Evolutionary conservation across 2,329 filamentous ascomycete species (phyloP).

Genomic region (Orbilia ellipsospora): DNA sequence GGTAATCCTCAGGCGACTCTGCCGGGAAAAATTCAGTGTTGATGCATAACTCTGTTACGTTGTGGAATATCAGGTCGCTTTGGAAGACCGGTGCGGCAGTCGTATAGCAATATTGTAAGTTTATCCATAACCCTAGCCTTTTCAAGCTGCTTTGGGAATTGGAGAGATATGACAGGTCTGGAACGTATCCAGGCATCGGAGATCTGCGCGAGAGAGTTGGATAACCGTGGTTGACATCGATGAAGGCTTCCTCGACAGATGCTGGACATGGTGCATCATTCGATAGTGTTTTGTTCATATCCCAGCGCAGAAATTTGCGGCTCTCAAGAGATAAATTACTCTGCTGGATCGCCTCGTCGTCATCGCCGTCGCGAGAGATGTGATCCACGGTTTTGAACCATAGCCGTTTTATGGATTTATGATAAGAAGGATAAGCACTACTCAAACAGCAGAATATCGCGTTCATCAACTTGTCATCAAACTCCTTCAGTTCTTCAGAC

Average conservation of each 20-base stretch:
- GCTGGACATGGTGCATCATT: not conserved
- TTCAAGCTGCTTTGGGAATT: not conserved
- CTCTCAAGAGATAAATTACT: not conserved
- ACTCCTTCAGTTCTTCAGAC: not conserved
- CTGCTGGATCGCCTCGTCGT: not conserved
- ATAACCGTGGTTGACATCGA: constrained; percentile 5
- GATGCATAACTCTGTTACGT: constrained; percentile 5
- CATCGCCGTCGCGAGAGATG: not conserved
- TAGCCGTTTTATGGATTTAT: constrained; percentile 2
- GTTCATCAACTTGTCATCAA: not conserved
- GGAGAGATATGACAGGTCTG: constrained; percentile 3
- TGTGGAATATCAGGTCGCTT: not conserved
- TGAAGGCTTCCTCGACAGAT: constrained; percentile 14
- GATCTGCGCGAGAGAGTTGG: not conserved
- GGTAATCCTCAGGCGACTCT: not conserved
- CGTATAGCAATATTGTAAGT: not conserved
- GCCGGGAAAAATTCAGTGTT: constrained; percentile 1
- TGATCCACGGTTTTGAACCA: not conserved
- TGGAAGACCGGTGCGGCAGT: not conserved
- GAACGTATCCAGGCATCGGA: not conserved
- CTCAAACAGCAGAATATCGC: not conserved
- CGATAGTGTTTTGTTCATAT: not conserved
- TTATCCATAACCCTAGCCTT: constrained; percentile 6
- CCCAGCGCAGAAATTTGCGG: not conserved
- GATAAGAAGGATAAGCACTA: constrained; percentile 3